Evolutionary conservation across 306 rosid genomes (phyloP), one percentile per base, ranked within the genome.

Genomic region (Erythrophleum fordii): DNA sequence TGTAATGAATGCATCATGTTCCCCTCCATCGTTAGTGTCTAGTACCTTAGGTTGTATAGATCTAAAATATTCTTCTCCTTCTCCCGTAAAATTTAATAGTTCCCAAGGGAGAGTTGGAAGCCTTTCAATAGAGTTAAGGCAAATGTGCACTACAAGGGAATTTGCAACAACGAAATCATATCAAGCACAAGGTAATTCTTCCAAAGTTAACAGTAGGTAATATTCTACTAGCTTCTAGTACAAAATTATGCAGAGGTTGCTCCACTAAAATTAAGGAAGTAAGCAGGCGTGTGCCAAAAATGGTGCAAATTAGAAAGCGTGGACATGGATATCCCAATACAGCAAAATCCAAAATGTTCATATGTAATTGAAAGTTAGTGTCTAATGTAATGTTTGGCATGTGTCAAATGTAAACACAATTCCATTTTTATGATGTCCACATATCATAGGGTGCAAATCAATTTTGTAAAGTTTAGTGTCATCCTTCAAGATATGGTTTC

Each of bases 1-100:
- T 89, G 93, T 73, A 80, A 86, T 75, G 84, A 35, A 74, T 79
- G 91, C 73, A 77, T 84, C 77, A 46, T 82, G 82, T 59, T 76
- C 70, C 76, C 67, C 73, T 76, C 60, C 34, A 46, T 65, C n/a
- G 23, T 61, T 80, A 59, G 84, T 72, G 80, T 72, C 79, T 55
- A 77, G 51, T 67, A 67, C 53, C 59, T 74, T 69, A 66, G 79
- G 51, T 49, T 91, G 88, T 89, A 87, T 85, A 87, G 85, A 72
- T 80, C 44, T 53, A 18, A 31, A 44, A 67, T 46, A 48, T 81
- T 71, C 45, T 70, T 65, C 26, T 44, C 48, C 59, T 0, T 60
- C 69, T 71, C 31, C 69, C 49, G 31, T 31, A 23, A 25, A 28
- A 56, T 12, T 73, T 59, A 45, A 23, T 20, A 35, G 49, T 68